Evolutionary conservation across 1,139 yeast genomes (phyloP).

Genomic region (Lodderomyces margitis): DNA sequence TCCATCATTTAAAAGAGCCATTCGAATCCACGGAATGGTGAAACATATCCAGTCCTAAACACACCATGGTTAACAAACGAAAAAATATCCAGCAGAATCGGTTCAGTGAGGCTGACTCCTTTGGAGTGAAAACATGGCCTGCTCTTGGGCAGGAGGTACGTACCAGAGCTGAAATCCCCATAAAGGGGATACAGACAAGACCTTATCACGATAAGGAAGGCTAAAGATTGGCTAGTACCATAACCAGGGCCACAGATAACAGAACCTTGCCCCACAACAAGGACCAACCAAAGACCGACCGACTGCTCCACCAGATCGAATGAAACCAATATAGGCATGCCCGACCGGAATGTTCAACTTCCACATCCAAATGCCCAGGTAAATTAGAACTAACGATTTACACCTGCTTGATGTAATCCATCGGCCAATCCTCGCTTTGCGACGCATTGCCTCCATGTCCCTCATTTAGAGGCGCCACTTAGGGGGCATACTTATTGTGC

Average conservation of each 20-base stretch:
- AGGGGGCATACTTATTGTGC: no score
- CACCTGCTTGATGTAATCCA: no score
- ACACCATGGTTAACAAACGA: background rate
- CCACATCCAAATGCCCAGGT: no score
- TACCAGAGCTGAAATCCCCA: slow-evolving; percentile 1
- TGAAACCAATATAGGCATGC: background rate
- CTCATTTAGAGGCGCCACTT: no score
- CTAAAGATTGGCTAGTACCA: slow-evolving; percentile 1
- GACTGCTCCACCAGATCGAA: slow-evolving; percentile 4
- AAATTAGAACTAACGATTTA: no score
- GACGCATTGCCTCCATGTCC: no score
- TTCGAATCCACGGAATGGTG: background rate
- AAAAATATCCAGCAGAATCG: background rate
- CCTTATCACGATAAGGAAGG: no score
- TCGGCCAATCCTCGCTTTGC: no score
- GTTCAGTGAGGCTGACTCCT: slow-evolving; percentile 7
- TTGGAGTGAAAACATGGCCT: background rate
- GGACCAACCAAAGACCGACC: slow-evolving; percentile 7
- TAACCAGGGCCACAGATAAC: background rate
- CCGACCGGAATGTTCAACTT: background rate
- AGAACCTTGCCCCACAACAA: background rate
- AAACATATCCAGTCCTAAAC: background rate
- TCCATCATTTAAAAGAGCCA: background rate
- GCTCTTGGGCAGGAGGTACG: background rate
- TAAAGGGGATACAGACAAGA: background rate